These are phyloP conservation scores for Aspergillus bombycis DNA, from an alignment of 2,329 filamentous ascomycete genomes.

Conservation along the genomic window DNA sequence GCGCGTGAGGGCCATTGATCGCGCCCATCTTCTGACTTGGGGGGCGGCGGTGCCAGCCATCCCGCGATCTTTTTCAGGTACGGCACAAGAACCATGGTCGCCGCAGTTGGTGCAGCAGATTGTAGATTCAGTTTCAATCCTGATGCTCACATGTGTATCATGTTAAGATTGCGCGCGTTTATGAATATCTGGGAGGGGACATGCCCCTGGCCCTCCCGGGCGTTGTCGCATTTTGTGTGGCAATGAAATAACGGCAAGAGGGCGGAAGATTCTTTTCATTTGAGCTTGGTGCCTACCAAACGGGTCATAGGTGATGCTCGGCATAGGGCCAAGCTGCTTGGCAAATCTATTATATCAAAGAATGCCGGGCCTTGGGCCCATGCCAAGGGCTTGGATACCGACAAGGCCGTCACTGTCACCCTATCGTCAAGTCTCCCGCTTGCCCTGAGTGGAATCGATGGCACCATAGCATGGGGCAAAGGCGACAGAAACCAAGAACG, in stretches of 20 bases:
- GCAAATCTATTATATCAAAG: neutral
- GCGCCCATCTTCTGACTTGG: slow-evolving; percentile 45
- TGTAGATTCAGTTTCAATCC: neutral
- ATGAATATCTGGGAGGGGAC: neutral
- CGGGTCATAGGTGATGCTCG: neutral
- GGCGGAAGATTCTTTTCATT: neutral
- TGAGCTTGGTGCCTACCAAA: neutral
- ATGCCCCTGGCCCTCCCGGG: neutral
- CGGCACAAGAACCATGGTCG: slow-evolving; percentile 14
- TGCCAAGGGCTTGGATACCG: slow-evolving; percentile 3
- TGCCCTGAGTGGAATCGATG: neutral
- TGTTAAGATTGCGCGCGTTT: neutral
- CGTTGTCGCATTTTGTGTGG: neutral
- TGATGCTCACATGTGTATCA: neutral
- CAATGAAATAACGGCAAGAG: neutral
- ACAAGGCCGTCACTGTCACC: neutral
- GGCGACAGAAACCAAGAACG: neutral
- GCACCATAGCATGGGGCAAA: neutral
- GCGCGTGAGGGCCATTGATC: slow-evolving; percentile 61
- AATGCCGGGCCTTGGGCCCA: neutral
- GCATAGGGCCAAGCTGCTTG: slow-evolving; percentile 1
- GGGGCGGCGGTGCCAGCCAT: slow-evolving; percentile 38
- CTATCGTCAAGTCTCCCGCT: neutral
- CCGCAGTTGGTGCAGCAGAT: neutral
- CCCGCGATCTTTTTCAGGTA: slow-evolving; percentile 25